These are phyloP conservation scores for Mycena alexandri DNA, from an alignment of 768 basidiomycete genomes.

Conservation along the genomic window DNA sequence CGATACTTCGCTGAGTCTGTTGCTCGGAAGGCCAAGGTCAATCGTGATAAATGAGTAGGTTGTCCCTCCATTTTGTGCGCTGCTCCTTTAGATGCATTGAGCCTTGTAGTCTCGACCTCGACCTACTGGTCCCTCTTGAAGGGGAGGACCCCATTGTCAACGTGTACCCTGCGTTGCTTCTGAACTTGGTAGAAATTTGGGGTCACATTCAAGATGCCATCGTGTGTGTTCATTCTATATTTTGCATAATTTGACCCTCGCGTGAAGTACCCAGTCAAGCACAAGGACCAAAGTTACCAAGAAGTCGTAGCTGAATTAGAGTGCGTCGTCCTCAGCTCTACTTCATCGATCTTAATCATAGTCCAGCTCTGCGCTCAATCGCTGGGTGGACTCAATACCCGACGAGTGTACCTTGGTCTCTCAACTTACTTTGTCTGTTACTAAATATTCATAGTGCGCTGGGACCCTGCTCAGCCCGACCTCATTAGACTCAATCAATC, in stretches of 20 bases:
- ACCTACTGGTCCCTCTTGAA: constrained; percentile 65
- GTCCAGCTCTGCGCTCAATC: constrained; percentile 67
- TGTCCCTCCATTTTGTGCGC: constrained; percentile 22
- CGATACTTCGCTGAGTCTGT: constrained; percentile 43
- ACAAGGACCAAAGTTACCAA: constrained; percentile 45
- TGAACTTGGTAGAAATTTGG: constrained; percentile 62
- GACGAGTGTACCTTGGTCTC: constrained; percentile 59
- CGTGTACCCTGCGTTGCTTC: constrained; percentile 54
- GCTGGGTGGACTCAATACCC: constrained; percentile 78
- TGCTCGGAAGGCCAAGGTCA: constrained; percentile 62
- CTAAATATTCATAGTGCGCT: constrained; percentile 54
- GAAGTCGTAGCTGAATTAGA: constrained; percentile 78
- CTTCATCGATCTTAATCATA: background rate
- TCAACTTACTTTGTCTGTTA: background rate
- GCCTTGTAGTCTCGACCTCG: constrained; percentile 58
- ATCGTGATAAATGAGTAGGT: constrained; percentile 65
- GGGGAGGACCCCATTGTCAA: constrained; percentile 63
- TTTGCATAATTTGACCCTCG: constrained; percentile 6
- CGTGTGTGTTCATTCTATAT: constrained; percentile 43
- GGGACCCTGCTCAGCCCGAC: constrained; percentile 64
- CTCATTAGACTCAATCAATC: constrained; percentile 69
- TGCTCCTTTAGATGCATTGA: background rate
- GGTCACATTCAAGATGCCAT: constrained; percentile 58
- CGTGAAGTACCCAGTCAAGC: constrained; percentile 55
- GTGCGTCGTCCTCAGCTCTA: constrained; percentile 14